Conservation (phyloP, 2,329 filamentous ascomycete species). For the Fusarium citri region DNA sequence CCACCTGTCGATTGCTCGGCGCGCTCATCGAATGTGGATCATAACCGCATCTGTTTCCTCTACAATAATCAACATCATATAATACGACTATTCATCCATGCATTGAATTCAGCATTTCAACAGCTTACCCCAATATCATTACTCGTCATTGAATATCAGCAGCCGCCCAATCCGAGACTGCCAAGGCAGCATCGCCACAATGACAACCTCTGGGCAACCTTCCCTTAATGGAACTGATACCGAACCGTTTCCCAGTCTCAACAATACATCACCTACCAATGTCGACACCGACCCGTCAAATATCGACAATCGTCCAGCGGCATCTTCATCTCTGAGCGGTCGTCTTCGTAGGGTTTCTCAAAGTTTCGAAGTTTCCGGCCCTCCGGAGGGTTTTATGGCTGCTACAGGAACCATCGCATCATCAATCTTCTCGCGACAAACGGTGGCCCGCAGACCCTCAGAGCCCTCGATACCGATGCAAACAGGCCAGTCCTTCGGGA, state of each 20-base stretch:
- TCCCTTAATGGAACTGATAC: constrained; percentile 33
- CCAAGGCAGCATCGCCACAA: constrained; percentile 28
- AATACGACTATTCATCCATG: not conserved
- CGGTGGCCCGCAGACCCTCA: constrained; percentile 32
- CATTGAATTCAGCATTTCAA: not conserved
- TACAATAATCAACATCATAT: constrained; percentile 1
- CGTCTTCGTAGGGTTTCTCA: constrained; percentile 50
- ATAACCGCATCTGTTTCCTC: constrained; percentile 14
- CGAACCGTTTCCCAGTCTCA: constrained; percentile 46
- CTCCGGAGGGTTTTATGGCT: constrained; percentile 61
- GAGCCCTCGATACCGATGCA: constrained; percentile 34
- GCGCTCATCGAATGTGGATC: constrained; percentile 25
- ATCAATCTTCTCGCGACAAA: constrained; percentile 50
- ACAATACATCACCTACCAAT: constrained; percentile 21
- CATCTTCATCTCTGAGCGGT: constrained; percentile 50
- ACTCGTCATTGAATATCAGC: constrained; percentile 1
- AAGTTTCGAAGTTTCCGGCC: constrained; percentile 59
- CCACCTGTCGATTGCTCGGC: constrained; percentile 27
- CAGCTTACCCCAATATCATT: constrained; percentile 1
- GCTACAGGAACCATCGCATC: constrained; percentile 61
- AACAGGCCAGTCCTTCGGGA: constrained; percentile 37
- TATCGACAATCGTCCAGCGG: constrained; percentile 42
- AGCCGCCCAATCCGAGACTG: not conserved
- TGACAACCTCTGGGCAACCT: constrained; percentile 30
- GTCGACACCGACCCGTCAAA: constrained; percentile 14